Percentiles rank a stretch among this genome's conserved stretches.
These are phyloP conservation scores for Aspergillus haitiensis DNA, from an alignment of 495 filamentous ascomycete genomes.

Conservation along the genomic window DNA sequence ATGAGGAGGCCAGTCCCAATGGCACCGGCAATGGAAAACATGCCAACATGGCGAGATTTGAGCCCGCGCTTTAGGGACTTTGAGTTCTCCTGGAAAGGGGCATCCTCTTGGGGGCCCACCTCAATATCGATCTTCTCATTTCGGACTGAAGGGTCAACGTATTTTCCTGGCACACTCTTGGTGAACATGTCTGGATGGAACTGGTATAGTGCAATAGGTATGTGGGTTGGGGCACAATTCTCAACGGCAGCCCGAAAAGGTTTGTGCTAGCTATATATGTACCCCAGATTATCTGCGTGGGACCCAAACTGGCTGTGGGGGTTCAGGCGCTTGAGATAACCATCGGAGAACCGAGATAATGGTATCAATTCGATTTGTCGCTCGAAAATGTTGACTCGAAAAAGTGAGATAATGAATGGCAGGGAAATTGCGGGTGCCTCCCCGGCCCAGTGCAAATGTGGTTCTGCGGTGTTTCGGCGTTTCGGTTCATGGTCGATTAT, in stretches of 20 bases:
- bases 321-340: background rate
- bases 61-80: constrained; percentile 6
- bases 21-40: constrained; percentile 16
- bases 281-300: constrained; percentile 6
- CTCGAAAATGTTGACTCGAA: no score
- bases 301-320: background rate
- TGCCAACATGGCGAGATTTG: constrained; percentile 11
- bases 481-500: background rate
- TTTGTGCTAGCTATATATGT: constrained; percentile 9
- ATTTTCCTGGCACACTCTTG: background rate
- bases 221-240: background rate
- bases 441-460: background rate
- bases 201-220: background rate
- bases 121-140: background rate
- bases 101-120: background rate
- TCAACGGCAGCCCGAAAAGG: background rate
- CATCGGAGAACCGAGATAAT: background rate
- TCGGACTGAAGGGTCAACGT: background rate
- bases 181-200: background rate
- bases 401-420: no score
- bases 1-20: constrained; percentile 15
- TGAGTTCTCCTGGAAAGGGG: background rate
- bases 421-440: no score
- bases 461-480: background rate
- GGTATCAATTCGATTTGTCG: background rate